Base-by-base conservation (phyloP, 306 rosid genomes). In the Medicago truncatula region DNA sequence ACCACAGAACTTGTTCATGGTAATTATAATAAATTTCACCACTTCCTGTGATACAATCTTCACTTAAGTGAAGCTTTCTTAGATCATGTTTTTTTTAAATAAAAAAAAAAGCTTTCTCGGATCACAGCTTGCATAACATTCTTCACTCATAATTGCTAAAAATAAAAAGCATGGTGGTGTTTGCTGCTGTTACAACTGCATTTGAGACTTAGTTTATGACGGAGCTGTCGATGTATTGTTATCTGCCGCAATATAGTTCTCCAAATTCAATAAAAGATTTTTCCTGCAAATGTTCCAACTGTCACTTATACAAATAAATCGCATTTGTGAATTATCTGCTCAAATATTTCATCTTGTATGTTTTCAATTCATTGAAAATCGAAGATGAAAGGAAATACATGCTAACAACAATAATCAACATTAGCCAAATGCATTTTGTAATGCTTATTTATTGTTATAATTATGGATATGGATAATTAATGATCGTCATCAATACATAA, bases 1-100 rank as follows among this genome's bases (percentile, higher is more conserved):
- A 87, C 97, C 74, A 83, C 97, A 0, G 98, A 95, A 82, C 89
- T 95, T 80, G 87, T 92, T 87, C 59, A 78, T 36, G 98, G 98
- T 86, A 86, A 77, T 78, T 64, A 56, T 34, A 64, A 49, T 67
- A 39, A 60, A 44, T 58, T 57, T 60, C 70, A 6, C 9, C 36
- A 58, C 56, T 70, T 74, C 73, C 14, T 70, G 44, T 61, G 44
- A 38, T 53, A n/a, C 54, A 43, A 49, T 71, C 25, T 85, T 52
- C 81, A 53, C 78, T 76, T 68, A 47, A 58, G 13, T 23, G 69
- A 78, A 20, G 40, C 2, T 71, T 58, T 76, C 63, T 49, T 36
- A 73, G 67, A 71, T 68, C 58, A 50, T 49, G 49, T 44, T 44
- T 44, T 44, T 4, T 6, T 14, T n/a, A n/a, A n/a, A 4, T 14